Conservation (phyloP, 371 early-diverging fungal genomes). For the Fennellomyces sp. region DNA sequence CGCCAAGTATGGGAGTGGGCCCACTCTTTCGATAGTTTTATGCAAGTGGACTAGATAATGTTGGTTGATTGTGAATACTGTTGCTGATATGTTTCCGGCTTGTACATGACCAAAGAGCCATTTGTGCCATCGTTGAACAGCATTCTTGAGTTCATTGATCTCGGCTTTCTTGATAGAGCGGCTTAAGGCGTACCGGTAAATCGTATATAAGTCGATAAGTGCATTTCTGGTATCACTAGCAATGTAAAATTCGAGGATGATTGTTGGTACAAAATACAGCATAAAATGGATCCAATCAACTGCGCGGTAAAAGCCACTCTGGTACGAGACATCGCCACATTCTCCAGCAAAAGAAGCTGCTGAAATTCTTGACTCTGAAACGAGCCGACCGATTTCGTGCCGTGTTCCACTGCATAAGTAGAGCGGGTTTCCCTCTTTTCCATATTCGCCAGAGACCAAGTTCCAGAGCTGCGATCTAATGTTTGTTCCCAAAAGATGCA, state of each 20-base stretch:
- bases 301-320: background rate
- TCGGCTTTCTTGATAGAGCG: no score
- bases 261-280: background rate
- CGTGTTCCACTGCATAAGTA: background rate
- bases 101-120: no score
- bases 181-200: background rate
- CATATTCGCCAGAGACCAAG: background rate
- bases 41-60: no score
- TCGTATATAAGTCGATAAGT: conserved; percentile 39
- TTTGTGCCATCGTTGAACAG: no score
- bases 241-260: conserved; percentile 11
- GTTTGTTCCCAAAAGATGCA: background rate
- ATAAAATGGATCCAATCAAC: background rate
- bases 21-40: background rate
- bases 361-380: no score
- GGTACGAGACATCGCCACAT: no score
- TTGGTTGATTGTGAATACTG: conserved; percentile 3
- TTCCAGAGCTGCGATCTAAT: background rate
- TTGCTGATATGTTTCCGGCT: no score
- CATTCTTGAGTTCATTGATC: no score
- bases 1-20: background rate
- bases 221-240: conserved; percentile 96
- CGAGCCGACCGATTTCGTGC: no score
- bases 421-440: background rate
- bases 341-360: background rate